Conservation (phyloP, 1,284 basidiomycete species). For the Sutorius eximius region DNA sequence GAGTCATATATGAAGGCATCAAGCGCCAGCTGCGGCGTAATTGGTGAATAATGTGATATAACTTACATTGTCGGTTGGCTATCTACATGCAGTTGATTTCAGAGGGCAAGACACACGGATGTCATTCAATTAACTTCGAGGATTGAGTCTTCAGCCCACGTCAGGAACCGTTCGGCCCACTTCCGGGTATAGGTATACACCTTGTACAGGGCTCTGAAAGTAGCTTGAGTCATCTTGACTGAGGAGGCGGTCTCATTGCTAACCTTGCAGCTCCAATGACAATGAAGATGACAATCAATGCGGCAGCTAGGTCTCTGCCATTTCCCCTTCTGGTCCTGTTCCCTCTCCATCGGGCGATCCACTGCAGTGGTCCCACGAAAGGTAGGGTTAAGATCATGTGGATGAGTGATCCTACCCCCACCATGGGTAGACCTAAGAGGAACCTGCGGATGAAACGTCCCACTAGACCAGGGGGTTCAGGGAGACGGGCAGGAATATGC, state of each 20-base stretch:
- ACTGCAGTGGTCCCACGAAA: constrained; percentile 62
- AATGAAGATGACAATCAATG: constrained; percentile 64
- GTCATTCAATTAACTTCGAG: constrained; percentile 62
- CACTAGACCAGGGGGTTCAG: constrained; percentile 42
- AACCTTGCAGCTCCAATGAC: constrained; percentile 64
- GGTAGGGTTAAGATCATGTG: constrained; percentile 66
- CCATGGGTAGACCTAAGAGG: constrained; percentile 69
- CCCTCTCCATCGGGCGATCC: constrained; percentile 62
- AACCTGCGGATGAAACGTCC: constrained; percentile 63
- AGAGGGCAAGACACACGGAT: constrained; percentile 1
- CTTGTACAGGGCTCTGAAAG: constrained; percentile 60
- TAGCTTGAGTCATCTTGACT: constrained; percentile 11
- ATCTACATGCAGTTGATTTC: constrained; percentile 22
- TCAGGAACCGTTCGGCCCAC: constrained; percentile 57
- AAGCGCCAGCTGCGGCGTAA: constrained; percentile 66
- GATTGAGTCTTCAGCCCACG: constrained; percentile 75
- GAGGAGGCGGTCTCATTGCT: constrained; percentile 16
- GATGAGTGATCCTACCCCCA: constrained; percentile 74
- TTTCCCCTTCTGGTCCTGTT: constrained; percentile 51
- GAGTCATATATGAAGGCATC: constrained; percentile 60
- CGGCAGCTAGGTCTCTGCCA: constrained; percentile 59
- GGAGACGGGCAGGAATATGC: constrained; percentile 9
- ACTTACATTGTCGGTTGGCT: constrained; percentile 7
- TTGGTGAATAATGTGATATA: constrained; percentile 45
- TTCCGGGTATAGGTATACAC: constrained; percentile 66